phyloP scores from a whole-genome alignment of 495 filamentous ascomycete species.

The Pyrenopolyporus hunteri region DNA sequence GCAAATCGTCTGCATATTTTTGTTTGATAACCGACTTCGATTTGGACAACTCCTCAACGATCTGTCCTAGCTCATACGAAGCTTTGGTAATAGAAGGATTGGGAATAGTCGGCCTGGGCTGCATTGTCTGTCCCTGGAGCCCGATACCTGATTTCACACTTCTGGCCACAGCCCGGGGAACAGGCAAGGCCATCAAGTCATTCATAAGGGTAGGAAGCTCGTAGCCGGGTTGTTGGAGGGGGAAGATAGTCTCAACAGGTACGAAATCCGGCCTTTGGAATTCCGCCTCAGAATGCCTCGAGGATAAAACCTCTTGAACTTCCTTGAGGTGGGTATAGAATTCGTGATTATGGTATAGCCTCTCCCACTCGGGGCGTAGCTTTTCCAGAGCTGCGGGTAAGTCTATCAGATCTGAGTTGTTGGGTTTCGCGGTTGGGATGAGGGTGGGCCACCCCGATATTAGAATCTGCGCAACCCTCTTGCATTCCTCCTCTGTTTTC shows the following conservation, averaged over 20 bases:
- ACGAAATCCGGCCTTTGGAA: constrained; percentile 16
- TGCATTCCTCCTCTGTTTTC: constrained; percentile 38
- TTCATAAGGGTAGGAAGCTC: constrained; percentile 4
- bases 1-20: constrained; percentile 36
- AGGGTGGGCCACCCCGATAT: constrained; percentile 45
- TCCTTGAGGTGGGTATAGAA: constrained; percentile 51
- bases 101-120: too few relatives aligned
- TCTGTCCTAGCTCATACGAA: constrained; percentile 11
- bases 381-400: constrained; percentile 44
- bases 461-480: constrained; percentile 38
- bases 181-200: constrained; percentile 14
- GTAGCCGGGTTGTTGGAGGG: constrained; percentile 9
- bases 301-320: constrained; percentile 50
- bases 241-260: constrained; percentile 2
- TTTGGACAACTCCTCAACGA: constrained; percentile 9
- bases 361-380: constrained; percentile 55
- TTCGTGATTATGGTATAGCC: constrained; percentile 53
- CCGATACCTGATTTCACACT: too few relatives aligned
- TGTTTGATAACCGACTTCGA: constrained; percentile 22
- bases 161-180: background rate
- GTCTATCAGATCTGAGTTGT: constrained; percentile 40
- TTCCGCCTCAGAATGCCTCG: constrained; percentile 13
- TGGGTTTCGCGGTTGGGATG: constrained; percentile 7
- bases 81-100: background rate
- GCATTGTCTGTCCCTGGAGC: too few relatives aligned